Evolutionary conservation across 768 basidiomycete genomes (phyloP), one percentile per base, ranked within the genome.

Genomic region (Suillus subluteus): DNA sequence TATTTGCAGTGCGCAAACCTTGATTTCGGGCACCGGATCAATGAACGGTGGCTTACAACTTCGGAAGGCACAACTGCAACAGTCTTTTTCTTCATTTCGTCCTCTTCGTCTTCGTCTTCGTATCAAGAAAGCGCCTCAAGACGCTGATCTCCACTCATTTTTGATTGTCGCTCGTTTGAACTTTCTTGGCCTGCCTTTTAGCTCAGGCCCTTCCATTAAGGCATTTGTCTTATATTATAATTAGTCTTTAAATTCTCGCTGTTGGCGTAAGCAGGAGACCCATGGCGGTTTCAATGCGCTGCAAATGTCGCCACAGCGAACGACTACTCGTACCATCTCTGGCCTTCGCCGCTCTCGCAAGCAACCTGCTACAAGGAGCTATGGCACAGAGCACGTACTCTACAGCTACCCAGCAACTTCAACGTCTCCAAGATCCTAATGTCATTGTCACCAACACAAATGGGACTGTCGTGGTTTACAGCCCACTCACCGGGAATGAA

Each of bases 401-500:
- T 6, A 21, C 9, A 18, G 11, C 40, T 32, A 26, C 6, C 43
- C 64, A 72, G 26, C 68, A 66, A 50, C 69, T 78, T 58, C 40
- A 68, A n/a, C 76, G 66, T 23, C 67, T 75, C 30, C 62, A 66
- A 5, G 76, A 77, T 64, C 76, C 78, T 9, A 67, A 78, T 52
- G 78, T 79, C 62, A 48, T 77, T 65, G 70, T 77, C 30, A 65
- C 61, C 9, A 37, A 63, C 50, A 38, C 52, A 4, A 67, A 68
- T 52, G 87, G 87, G 16, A 78, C 75, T 30, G 78, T 77, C 3
- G 55, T 75, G 62, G 82, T 88, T 21, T 79, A 86, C 68, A 80
- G 87, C 68, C 75, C 86, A 7, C 38, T 55, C 32, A 85, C 86
- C 0, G 75, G 76, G n/a, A 70, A 77, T 59, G 65, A 74, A 32